Percentiles rank a stretch among this genome's conserved stretches.
Conservation (phyloP, 441 rosid genomes). For the Bruguiera hainesii region DNA sequence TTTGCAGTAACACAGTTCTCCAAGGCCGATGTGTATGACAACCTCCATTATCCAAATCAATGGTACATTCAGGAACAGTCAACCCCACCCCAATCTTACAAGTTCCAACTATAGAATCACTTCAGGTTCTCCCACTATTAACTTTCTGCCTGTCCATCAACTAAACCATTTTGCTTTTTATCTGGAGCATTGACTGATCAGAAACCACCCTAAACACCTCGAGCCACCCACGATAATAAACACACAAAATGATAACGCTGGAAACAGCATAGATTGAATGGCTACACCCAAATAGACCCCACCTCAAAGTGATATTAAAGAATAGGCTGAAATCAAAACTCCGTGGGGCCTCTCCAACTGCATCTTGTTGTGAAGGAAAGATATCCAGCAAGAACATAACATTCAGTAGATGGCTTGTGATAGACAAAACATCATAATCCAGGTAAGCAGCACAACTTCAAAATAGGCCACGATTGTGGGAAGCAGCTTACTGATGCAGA, state of each 20-base stretch:
- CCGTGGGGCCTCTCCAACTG: not conserved
- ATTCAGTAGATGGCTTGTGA: conserved; percentile 8
- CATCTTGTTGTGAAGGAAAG: not conserved
- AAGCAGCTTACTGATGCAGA: not conserved
- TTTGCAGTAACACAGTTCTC: no score
- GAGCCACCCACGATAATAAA: not conserved
- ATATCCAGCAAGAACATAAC: conserved; percentile 5
- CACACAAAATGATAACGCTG: not conserved
- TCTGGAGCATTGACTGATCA: conserved; percentile 3
- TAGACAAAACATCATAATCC: not conserved
- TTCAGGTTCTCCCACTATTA: not conserved
- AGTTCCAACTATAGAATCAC: no score
- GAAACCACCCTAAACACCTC: not conserved
- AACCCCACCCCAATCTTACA: no score
- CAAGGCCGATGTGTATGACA: no score
- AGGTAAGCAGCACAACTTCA: conserved; percentile 1
- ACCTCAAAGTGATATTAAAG: not conserved
- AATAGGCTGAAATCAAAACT: conserved; percentile 2
- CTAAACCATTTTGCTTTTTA: not conserved
- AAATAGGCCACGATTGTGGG: not conserved
- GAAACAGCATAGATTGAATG: not conserved
- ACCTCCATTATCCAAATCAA: no score
- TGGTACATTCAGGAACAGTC: no score
- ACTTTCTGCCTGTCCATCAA: not conserved
- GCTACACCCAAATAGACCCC: not conserved